A percentile compares a stretch with the other conserved stretches of the same genome.
Conservation (phyloP, 768 basidiomycete genomes). For the Vararia minispora region DNA sequence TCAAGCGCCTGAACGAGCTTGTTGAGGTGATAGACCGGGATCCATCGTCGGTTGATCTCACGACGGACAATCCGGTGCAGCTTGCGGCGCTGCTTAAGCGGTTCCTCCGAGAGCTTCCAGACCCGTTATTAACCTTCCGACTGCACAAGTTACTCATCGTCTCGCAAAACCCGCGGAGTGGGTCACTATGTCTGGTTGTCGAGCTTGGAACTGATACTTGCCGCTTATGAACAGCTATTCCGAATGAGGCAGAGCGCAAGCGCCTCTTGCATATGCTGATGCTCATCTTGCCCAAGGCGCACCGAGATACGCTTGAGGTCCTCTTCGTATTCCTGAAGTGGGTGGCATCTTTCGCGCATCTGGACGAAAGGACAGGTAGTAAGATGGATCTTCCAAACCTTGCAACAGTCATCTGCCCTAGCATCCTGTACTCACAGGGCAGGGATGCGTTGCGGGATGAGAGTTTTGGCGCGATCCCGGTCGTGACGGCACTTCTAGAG, state of each 20-base stretch:
- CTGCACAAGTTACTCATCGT: slow-evolving; percentile 82
- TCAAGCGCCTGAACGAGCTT: slow-evolving; percentile 82
- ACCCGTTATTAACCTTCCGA: slow-evolving; percentile 92
- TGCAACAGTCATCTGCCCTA: slow-evolving; percentile 96
- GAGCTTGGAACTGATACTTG: too few relatives aligned
- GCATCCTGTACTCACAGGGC: slow-evolving; percentile 85
- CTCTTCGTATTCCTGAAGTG: slow-evolving; percentile 98
- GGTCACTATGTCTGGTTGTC: too few relatives aligned
- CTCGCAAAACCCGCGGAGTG: slow-evolving; percentile 82
- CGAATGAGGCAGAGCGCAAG: slow-evolving; percentile 64
- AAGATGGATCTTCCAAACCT: slow-evolving; percentile 97
- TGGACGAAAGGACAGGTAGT: slow-evolving; percentile 94
- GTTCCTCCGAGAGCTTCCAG: slow-evolving; percentile 92
- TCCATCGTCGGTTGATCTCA: slow-evolving; percentile 80
- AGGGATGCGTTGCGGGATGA: slow-evolving; percentile 85
- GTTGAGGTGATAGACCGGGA: slow-evolving; percentile 94
- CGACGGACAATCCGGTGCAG: slow-evolving; percentile 93
- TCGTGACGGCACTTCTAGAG: slow-evolving; percentile 79
- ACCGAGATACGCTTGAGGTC: slow-evolving; percentile 96
- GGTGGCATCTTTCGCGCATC: slow-evolving; percentile 98
- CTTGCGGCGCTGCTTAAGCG: slow-evolving; percentile 94
- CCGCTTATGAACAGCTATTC: slow-evolving; percentile 75
- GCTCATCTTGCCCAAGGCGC: slow-evolving; percentile 79
- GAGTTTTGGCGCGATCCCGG: slow-evolving; percentile 80
- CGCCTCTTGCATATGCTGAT: slow-evolving; percentile 80